Evolutionary conservation across 805 yeast genomes (phyloP).

Genomic region (Starmerella apis): DNA sequence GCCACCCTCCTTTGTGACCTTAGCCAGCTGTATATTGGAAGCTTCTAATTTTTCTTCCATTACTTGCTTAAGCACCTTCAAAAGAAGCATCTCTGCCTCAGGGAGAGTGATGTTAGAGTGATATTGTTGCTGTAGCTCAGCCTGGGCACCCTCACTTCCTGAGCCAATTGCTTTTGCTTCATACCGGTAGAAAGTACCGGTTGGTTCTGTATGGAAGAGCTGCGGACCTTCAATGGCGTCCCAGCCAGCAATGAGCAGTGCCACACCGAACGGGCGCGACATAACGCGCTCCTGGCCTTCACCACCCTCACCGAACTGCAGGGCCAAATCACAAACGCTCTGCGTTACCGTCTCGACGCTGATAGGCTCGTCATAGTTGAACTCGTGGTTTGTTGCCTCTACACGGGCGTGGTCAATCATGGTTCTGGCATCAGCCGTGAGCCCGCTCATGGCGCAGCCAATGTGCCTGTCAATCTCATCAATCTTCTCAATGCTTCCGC

Average conservation of each 20-base stretch:
- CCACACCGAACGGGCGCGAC: conserved; percentile 99
- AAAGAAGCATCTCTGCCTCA: conserved; percentile 83
- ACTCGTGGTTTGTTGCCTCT: conserved; percentile 64
- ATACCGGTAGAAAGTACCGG: conserved; percentile 94
- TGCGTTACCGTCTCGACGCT: conserved; percentile 91
- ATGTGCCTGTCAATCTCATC: conserved; percentile 88
- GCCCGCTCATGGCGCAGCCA: conserved; percentile 98
- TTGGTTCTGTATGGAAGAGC: conserved; percentile 94
- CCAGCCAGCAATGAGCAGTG: conserved; percentile 85
- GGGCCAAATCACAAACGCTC: conserved; percentile 90
- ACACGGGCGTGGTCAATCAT: conserved; percentile 98
- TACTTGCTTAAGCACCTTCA: conserved; percentile 88
- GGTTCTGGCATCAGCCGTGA: conserved; percentile 96
- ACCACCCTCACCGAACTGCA: conserved; percentile 87
- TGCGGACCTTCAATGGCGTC: conserved; percentile 90
- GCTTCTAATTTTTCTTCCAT: conserved; percentile 98
- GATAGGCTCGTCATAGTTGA: conserved; percentile 85
- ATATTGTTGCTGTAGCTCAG: conserved; percentile 92
- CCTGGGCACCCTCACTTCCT: conserved; percentile 98
- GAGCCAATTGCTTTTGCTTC: conserved; percentile 99
- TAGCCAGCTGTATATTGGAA: conserved; percentile 87
- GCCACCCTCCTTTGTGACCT: conserved; percentile 70
- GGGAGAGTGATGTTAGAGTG: conserved; percentile 75
- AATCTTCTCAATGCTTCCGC: conserved; percentile 89
- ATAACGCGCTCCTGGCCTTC: conserved; percentile 87